Evolutionary conservation across 1,139 yeast genomes (phyloP), one percentile per base, ranked within the genome.

Genomic region (Geotrichum bryndzae): DNA sequence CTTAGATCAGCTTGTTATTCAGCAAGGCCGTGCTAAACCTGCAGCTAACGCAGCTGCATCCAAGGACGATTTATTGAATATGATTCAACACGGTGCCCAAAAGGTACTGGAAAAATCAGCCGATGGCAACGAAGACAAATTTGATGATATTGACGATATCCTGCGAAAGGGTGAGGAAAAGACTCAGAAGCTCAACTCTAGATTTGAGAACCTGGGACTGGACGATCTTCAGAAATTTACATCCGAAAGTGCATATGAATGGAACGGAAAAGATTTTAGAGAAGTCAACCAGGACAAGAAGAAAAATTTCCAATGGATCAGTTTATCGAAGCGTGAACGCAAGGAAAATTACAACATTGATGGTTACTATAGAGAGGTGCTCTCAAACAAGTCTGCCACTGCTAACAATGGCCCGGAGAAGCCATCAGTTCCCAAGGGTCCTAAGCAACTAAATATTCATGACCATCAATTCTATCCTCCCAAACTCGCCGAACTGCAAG

Each of bases 1-100:
- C 66, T 80, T 94, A 63, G 99, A 94, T 74, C 98, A 94, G 73
- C 82, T 94, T 70, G 99, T 94, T 62, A 94, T 94, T 68, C 99
- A 94, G 74, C 97, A 94, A 73, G 97, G 97, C 13, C 81, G 97
- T 65, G 80, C 84, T 33, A 73, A 80, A 48, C 66, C 67, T 62
- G 76, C 77, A 35, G 74, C 79, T 38, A 75, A 72, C 53, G 85
- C 84, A n/a, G 84, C 81, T 64, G 79, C 79, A 31, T 77, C 85
- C 10, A 90, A 90, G 70, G 97, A 90, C 68, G 98, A 94, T 69
- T 81, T 94, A 68, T 80, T 94, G 25, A 88, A 88, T 55, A 94
- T 94, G 98, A 94, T 94, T 74, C 97, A 94, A 73, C 97, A 90
- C 73, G 99, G 99, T 66, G 99, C 98, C 1, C 87, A 89, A 68